Base-by-base conservation (phyloP, 1,284 basidiomycete species). In the Tremellales sp. region DNA sequence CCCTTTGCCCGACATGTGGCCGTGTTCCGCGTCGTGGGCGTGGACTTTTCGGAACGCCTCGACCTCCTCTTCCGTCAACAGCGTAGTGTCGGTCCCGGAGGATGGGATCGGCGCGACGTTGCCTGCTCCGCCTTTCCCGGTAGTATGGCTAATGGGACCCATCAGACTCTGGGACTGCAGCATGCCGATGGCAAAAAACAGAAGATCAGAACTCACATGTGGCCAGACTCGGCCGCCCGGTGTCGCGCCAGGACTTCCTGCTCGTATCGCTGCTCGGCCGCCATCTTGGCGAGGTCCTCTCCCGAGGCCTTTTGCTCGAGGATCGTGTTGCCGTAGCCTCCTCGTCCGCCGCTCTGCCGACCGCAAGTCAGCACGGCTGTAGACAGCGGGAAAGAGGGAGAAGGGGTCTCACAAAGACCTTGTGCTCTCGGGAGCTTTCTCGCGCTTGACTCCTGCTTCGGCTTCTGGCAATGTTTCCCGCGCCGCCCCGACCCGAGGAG, bases 401-500 rank as follows among this genome's bases (percentile, higher is more conserved):
- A 31, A 49, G 37, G 28, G 7, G 28, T 24, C 18, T 18, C 21
- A 4, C 24, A 25, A 27, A 28, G 36, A 6, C 31, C 29, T 31
- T 32, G 34, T 21, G 39, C 32, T 37, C 26, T 43, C 27, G 9
- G 13, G 14, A 24, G n/a, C 33, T 27, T 22, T 40, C 53, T 28
- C 43, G 43, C 6, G 49, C 59, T 4, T 56, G 50, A 10, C 53
- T 57, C 41, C 63, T 57, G n/a, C 60, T 63, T 31, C 43, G 55
- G 25, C 53, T 54, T 43, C 51, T 40, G 14, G 56, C 45, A 26
- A 73, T 71, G 47, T 70, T 68, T 33, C 72, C 72, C 0, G 55
- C 69, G n/a, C 72, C 72, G 33, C 72, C 72, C 44, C 72, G 61
- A 14, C 72, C 72, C 8, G 65, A 65, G 24, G 68, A 68, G 52